phyloP scores from a whole-genome alignment of 2,329 filamentous ascomycete species.

The Penicillium brasilianum region DNA sequence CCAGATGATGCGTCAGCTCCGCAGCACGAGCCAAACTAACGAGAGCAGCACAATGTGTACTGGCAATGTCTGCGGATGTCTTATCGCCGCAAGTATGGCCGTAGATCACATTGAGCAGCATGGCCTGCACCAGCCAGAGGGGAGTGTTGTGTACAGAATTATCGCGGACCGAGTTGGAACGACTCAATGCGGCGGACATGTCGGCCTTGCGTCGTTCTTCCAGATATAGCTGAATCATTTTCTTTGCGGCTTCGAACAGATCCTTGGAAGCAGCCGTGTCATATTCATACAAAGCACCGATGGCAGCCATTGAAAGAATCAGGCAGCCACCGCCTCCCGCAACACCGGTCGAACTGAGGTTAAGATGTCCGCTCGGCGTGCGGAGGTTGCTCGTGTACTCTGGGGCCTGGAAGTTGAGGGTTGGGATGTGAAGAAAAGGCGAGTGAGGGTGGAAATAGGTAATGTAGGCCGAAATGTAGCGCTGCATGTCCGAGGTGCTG shows the following conservation, averaged over 20 bases:
- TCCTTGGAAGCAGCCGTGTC: constrained; percentile 80
- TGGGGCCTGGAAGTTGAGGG: constrained; percentile 84
- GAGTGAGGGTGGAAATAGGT: constrained; percentile 92
- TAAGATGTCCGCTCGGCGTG: constrained; percentile 58
- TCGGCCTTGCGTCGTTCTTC: constrained; percentile 89
- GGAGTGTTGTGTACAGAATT: constrained; percentile 75
- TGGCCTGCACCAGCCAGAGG: constrained; percentile 93
- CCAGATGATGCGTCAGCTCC: constrained; percentile 64
- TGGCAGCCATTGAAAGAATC: constrained; percentile 85
- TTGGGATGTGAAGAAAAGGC: constrained; percentile 92
- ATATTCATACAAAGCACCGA: constrained; percentile 83
- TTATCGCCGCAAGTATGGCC: constrained; percentile 95
- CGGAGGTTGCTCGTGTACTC: constrained; percentile 66
- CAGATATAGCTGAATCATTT: constrained; percentile 90
- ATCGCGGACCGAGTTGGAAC: constrained; percentile 60
- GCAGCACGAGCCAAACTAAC: constrained; percentile 90
- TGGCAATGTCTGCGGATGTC: constrained; percentile 86
- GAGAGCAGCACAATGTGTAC: constrained; percentile 86
- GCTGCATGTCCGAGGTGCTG: constrained; percentile 82
- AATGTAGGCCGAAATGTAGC: constrained; percentile 88
- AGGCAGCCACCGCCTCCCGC: constrained; percentile 83
- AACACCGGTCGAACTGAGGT: constrained; percentile 59
- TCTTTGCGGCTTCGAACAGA: constrained; percentile 90
- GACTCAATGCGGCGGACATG: constrained; percentile 65
- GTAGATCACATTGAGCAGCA: constrained; percentile 95